Evolutionary conservation across 1,284 basidiomycete species (phyloP).

Genomic region (Austropuccinia psidii): DNA sequence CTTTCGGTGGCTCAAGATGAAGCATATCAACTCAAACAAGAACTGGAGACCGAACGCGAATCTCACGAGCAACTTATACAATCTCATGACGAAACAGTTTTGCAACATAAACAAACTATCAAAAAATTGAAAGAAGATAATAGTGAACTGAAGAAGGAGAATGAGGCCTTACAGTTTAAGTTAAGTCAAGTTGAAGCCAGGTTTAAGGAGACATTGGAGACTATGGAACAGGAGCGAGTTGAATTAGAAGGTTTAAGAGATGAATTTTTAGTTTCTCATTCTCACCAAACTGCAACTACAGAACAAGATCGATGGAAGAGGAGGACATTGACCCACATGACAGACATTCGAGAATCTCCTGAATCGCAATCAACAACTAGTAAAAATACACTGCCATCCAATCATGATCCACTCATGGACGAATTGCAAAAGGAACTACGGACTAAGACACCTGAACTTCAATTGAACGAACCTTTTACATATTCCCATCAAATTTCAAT

Average conservation of each 20-base stretch:
- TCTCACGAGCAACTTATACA: background rate
- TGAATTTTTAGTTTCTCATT: background rate
- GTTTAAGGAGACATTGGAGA: conserved; percentile 2
- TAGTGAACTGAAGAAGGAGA: background rate
- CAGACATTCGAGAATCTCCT: background rate
- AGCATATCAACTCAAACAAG: conserved; percentile 17
- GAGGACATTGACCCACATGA: background rate
- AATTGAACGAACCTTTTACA: background rate
- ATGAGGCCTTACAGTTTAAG: background rate
- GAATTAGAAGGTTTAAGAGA: conserved; percentile 15
- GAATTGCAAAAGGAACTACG: background rate
- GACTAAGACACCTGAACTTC: background rate
- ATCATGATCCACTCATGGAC: background rate
- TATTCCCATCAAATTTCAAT: background rate
- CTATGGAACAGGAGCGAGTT: conserved; percentile 15
- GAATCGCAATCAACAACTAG: background rate
- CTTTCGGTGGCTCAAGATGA: conserved; percentile 11
- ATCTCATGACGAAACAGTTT: background rate
- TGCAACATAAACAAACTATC: background rate
- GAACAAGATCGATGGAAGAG: background rate
- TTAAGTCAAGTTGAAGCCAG: background rate
- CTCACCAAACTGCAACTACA: background rate
- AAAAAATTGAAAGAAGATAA: background rate
- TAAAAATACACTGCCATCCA: background rate
- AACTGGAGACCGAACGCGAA: background rate